Conservation (phyloP, 2,329 filamentous ascomycete species). For the Knufia petricola region DNA sequence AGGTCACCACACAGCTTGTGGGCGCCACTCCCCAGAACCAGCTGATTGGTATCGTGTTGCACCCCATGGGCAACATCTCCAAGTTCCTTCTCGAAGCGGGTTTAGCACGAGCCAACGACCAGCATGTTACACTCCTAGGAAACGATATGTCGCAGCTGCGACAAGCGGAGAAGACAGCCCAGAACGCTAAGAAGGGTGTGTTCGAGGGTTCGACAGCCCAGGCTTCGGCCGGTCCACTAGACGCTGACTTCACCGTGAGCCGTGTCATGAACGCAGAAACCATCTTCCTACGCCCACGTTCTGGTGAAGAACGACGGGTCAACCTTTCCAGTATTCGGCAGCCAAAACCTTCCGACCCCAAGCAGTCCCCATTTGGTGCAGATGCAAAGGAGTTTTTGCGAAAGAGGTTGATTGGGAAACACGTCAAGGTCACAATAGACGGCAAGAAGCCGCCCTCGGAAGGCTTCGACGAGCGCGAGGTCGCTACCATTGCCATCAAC, state of each 20-base stretch:
- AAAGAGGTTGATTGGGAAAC: slow-evolving; percentile 91
- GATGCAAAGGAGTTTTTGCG: slow-evolving; percentile 95
- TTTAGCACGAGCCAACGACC: slow-evolving; percentile 85
- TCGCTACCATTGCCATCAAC: slow-evolving; percentile 74
- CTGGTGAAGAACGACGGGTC: slow-evolving; percentile 77
- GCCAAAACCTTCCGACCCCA: slow-evolving; percentile 77
- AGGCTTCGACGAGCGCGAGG: slow-evolving; percentile 87
- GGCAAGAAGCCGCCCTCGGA: slow-evolving; percentile 83
- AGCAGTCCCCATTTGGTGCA: slow-evolving; percentile 78
- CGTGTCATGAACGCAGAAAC: slow-evolving; percentile 85
- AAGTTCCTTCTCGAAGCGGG: slow-evolving; percentile 83
- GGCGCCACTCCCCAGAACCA: slow-evolving; percentile 85
- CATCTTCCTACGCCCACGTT: slow-evolving; percentile 74
- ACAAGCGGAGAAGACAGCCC: slow-evolving; percentile 77
- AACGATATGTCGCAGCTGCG: slow-evolving; percentile 77
- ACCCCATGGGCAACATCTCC: slow-evolving; percentile 86
- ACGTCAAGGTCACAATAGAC: slow-evolving; percentile 79
- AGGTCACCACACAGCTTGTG: slow-evolving; percentile 71
- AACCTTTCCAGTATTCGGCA: slow-evolving; percentile 88
- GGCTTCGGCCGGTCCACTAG: slow-evolving; percentile 43
- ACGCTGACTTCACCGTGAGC: slow-evolving; percentile 71
- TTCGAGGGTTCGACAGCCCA: slow-evolving; percentile 72
- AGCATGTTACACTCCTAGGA: slow-evolving; percentile 87
- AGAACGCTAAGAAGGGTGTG: slow-evolving; percentile 63
- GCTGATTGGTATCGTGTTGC: slow-evolving; percentile 76